Conservation (phyloP, 2,329 filamentous ascomycete species). For the Colletotrichum sp. region DNA sequence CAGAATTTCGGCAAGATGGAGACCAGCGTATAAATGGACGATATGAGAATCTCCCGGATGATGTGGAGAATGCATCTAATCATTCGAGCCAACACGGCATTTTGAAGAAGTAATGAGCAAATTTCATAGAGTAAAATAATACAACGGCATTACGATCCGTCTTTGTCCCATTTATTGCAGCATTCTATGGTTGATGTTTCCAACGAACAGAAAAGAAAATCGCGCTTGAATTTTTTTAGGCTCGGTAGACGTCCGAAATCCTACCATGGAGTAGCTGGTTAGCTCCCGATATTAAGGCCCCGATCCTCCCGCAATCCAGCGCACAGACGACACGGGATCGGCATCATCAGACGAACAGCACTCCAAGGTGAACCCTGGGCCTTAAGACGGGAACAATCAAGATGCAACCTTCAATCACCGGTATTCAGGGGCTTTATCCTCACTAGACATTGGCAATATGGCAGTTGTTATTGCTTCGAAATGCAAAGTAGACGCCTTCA, state of each 20-base stretch:
- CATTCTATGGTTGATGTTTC: neutral
- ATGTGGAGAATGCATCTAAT: constrained; percentile 4
- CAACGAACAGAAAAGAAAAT: neutral
- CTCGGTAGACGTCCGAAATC: neutral
- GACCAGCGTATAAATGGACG: neutral
- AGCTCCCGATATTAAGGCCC: neutral
- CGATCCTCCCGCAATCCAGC: neutral
- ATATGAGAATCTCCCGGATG: constrained; percentile 11
- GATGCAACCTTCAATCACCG: neutral
- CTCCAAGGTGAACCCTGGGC: neutral
- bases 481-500: neutral
- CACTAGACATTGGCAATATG: neutral
- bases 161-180: neutral
- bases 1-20: constrained; percentile 11
- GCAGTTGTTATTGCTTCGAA: neutral
- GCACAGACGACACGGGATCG: neutral
- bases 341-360: neutral
- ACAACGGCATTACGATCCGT: neutral
- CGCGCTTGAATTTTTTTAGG: neutral
- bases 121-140: neutral
- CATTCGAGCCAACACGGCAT: constrained; percentile 10
- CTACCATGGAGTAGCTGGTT: neutral
- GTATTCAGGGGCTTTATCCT: neutral
- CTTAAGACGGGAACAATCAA: neutral
- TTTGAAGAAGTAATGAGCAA: neutral